These are phyloP conservation scores for Ziziphus jujuba DNA, from an alignment of 306 rosid genomes.

Conservation along the genomic window DNA sequence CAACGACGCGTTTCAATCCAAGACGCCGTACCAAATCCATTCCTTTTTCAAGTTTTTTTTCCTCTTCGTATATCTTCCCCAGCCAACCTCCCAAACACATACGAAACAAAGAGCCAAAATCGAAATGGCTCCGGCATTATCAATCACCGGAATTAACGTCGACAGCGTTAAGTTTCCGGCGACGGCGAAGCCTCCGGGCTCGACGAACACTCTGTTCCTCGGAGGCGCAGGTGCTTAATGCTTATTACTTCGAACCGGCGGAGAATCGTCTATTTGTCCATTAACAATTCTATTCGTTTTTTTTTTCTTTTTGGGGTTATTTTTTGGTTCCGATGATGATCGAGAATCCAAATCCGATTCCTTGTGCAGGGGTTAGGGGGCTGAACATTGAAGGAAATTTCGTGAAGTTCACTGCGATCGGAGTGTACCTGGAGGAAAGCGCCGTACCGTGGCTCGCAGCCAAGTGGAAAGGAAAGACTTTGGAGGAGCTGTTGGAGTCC, in stretches of 20 bases:
- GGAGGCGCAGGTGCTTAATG: constrained; percentile 45
- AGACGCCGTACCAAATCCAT: no score
- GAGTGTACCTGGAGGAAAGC: constrained; percentile 65
- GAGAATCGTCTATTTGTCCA: background rate
- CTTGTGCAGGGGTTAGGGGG: constrained; percentile 58
- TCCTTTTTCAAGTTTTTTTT: no score
- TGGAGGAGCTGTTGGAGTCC: constrained; percentile 46
- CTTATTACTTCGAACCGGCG: background rate
- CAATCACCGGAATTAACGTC: constrained; percentile 29
- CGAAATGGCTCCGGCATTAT: constrained; percentile 4
- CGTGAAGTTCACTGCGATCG: constrained; percentile 66
- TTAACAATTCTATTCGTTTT: background rate
- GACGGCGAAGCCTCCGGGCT: constrained; percentile 42
- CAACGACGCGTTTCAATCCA: no score
- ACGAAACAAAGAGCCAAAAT: background rate
- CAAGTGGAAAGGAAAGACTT: constrained; percentile 66
- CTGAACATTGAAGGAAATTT: constrained; percentile 51
- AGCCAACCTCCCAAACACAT: background rate
- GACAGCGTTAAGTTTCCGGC: constrained; percentile 32
- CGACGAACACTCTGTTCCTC: constrained; percentile 39
- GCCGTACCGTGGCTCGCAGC: constrained; percentile 50
- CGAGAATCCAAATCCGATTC: background rate
- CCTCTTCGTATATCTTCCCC: no score
- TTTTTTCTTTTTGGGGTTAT: background rate
- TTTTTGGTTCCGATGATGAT: background rate